These are phyloP conservation scores for Scolecobasidium constrictum DNA, from an alignment of 2,329 filamentous ascomycete species.

Conservation along the genomic window DNA sequence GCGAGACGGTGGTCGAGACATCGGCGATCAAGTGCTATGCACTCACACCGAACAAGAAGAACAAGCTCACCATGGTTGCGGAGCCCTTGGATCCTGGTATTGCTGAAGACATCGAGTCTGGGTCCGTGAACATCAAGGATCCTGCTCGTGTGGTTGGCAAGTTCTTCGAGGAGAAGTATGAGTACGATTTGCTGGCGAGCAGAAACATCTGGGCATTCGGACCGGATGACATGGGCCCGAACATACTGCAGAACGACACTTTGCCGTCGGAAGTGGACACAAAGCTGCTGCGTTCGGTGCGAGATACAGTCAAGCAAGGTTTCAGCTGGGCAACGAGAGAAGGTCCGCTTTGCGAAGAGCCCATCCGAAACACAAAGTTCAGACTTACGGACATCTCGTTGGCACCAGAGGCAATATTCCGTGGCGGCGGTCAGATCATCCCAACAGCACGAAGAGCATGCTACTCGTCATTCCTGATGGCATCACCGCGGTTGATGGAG, in stretches of 20 bases:
- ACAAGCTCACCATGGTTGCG: slow-evolving; percentile 97
- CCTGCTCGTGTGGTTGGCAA: slow-evolving; percentile 88
- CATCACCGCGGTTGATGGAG: slow-evolving; percentile 91
- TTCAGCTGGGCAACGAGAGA: slow-evolving; percentile 95
- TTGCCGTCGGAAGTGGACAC: slow-evolving; percentile 91
- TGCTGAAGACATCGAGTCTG: slow-evolving; percentile 85
- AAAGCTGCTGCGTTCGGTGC: slow-evolving; percentile 73
- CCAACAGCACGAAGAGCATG: slow-evolving; percentile 85
- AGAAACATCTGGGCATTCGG: slow-evolving; percentile 98
- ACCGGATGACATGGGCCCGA: slow-evolving; percentile 86
- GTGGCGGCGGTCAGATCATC: slow-evolving; percentile 94
- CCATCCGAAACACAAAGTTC: slow-evolving; percentile 97
- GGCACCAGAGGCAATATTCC: slow-evolving; percentile 82
- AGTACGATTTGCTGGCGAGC: slow-evolving; percentile 89
- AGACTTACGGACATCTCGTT: slow-evolving; percentile 84
- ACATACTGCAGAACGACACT: slow-evolving; percentile 94
- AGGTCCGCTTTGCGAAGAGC: slow-evolving; percentile 95
- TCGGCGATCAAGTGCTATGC: slow-evolving; percentile 97
- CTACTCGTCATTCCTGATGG: slow-evolving; percentile 96
- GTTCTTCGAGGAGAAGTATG: slow-evolving; percentile 95
- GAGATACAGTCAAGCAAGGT: slow-evolving; percentile 87
- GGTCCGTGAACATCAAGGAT: slow-evolving; percentile 83
- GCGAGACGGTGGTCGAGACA: slow-evolving; percentile 94
- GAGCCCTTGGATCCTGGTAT: slow-evolving; percentile 94
- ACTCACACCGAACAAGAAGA: slow-evolving; percentile 97